Conservation (phyloP, 805 yeast species). For the Teunomyces barrocoloradensis region DNA sequence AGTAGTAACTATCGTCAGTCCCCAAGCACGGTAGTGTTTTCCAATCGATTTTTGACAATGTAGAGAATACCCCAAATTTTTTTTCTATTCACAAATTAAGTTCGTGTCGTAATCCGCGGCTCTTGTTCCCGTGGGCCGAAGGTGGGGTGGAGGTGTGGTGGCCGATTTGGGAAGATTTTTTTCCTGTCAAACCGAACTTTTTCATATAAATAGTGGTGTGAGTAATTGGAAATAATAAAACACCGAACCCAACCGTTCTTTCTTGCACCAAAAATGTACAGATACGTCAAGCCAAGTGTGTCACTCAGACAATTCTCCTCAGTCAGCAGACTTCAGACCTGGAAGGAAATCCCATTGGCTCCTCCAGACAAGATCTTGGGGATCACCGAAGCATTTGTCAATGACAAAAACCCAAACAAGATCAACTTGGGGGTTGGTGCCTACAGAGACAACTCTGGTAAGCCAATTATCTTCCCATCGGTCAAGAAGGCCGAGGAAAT, state of each 20-base stretch:
- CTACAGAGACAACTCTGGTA: conserved; percentile 85
- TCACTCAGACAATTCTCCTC: conserved; percentile 8
- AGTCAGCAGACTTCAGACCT: conserved; percentile 7
- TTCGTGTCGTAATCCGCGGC: background rate
- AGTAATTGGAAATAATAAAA: background rate
- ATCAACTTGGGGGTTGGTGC: conserved; percentile 83
- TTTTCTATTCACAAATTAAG: too few species aligned
- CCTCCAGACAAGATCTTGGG: conserved; percentile 90
- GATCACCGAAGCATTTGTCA: conserved; percentile 68
- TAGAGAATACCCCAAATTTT: too few species aligned
- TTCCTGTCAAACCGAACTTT: conserved; percentile 3
- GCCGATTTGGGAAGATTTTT: conserved; percentile 2
- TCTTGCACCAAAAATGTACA: conserved; percentile 4
- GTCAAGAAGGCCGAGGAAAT: conserved; percentile 63
- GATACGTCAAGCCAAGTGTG: conserved; percentile 7
- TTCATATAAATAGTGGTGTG: conserved; percentile 4
- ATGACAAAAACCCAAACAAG: conserved; percentile 58
- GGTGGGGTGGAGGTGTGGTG: conserved; percentile 4
- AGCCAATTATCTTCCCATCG: conserved; percentile 84
- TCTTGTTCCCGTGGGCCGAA: conserved; percentile 3
- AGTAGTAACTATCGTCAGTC: background rate
- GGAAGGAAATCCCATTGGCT: conserved; percentile 41
- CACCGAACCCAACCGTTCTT: background rate
- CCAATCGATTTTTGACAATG: too few species aligned
- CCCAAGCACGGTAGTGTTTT: background rate